Evolutionary conservation across 768 basidiomycete genomes (phyloP).

Genomic region (Amanita subjunquillea): DNA sequence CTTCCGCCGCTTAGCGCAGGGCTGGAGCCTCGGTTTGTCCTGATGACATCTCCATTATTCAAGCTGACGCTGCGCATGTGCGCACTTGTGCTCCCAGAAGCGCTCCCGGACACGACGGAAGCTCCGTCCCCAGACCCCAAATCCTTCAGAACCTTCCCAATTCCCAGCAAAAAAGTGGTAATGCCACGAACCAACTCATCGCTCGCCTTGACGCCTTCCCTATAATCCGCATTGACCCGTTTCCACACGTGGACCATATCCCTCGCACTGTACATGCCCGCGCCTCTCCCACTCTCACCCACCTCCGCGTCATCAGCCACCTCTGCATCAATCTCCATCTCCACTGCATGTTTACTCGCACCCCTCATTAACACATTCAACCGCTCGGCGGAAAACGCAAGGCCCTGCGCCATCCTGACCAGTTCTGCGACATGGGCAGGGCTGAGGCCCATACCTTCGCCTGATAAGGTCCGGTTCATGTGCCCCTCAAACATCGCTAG

Average conservation of each 20-base stretch:
- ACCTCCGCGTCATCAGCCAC: conserved; percentile 35
- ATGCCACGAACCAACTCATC: conserved; percentile 73
- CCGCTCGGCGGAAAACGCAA: conserved; percentile 57
- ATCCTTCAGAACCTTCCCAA: conserved; percentile 62
- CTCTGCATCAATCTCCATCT: conserved; percentile 69
- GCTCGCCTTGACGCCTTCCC: conserved; percentile 60
- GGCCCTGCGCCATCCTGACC: conserved; percentile 46
- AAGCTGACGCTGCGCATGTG: conserved; percentile 46
- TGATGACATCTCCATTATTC: conserved; percentile 31
- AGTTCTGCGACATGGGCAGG: conserved; percentile 34
- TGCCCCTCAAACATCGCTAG: conserved; percentile 62
- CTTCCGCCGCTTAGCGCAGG: conserved; percentile 14
- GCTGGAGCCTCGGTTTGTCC: conserved; percentile 17
- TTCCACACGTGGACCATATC: conserved; percentile 56
- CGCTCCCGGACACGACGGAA: conserved; percentile 11
- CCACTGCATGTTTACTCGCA: conserved; percentile 49
- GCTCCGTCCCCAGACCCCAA: conserved; percentile 19
- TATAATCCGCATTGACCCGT: conserved; percentile 57
- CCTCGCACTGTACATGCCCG: conserved; percentile 9
- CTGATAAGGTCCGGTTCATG: conserved; percentile 40
- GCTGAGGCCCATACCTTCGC: conserved; percentile 19
- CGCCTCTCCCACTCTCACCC: conserved; percentile 5
- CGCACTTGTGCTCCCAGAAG: conserved; percentile 20
- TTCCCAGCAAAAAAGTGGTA: conserved; percentile 67
- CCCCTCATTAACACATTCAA: conserved; percentile 51